Conservation (phyloP, 2,329 filamentous ascomycete species). For the Aspergillus puulaauensis region DNA sequence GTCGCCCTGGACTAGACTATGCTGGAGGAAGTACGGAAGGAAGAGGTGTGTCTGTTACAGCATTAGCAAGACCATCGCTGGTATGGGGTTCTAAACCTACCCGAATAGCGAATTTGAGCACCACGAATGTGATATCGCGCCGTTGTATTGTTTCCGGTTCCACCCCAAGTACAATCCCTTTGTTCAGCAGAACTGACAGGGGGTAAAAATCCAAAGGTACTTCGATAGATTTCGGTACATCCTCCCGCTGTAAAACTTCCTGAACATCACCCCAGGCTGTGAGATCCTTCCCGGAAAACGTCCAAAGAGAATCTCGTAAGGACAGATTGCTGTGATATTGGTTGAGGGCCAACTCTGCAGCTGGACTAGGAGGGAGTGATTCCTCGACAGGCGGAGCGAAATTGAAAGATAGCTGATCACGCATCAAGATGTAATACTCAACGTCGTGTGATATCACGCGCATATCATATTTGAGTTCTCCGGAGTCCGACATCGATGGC, state of each 20-base stretch:
- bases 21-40: constrained; percentile 80
- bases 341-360: constrained; percentile 46
- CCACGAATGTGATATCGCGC: constrained; percentile 86
- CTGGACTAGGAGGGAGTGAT: constrained; percentile 49
- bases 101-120: constrained; percentile 82
- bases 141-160: constrained; percentile 93
- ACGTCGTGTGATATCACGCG: constrained; percentile 93
- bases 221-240: constrained; percentile 71
- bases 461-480: constrained; percentile 96
- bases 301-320: constrained; percentile 86
- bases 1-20: constrained; percentile 73
- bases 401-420: constrained; percentile 67
- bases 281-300: constrained; percentile 84
- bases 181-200: constrained; percentile 79
- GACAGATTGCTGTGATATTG: constrained; percentile 51
- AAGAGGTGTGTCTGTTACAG: constrained; percentile 82
- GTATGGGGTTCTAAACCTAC: constrained; percentile 52
- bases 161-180: constrained; percentile 85
- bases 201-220: constrained; percentile 95
- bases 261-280: constrained; percentile 87
- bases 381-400: constrained; percentile 50
- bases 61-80: constrained; percentile 4
- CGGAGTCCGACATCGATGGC: constrained; percentile 77
- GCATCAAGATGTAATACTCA: constrained; percentile 90
- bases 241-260: constrained; percentile 73